phyloP scores from a whole-genome alignment of 805 yeast genomes.

The Metschnikowia similis region DNA sequence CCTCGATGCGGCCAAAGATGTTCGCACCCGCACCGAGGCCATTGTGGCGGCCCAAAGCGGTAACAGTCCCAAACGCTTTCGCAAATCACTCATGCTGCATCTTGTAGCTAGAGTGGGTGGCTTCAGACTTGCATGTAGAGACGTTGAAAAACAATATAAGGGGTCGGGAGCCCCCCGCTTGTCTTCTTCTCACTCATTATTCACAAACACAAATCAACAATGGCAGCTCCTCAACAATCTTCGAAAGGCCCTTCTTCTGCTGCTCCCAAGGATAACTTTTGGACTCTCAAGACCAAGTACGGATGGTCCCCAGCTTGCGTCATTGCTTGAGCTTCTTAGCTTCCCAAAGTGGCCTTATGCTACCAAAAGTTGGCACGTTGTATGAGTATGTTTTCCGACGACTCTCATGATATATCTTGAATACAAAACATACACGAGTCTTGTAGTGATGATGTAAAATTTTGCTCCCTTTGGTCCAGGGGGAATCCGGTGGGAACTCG shows the following conservation, averaged over 20 bases:
- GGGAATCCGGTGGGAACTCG: too few relatives aligned
- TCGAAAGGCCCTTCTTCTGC: constrained; percentile 2
- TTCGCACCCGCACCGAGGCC: too few relatives aligned
- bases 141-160: background rate
- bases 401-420: background rate
- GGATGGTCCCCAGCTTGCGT: too few relatives aligned
- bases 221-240: constrained; percentile 10
- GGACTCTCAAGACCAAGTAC: constrained; percentile 3
- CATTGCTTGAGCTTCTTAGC: too few relatives aligned
- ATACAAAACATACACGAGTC: background rate
- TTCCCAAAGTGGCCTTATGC: too few relatives aligned
- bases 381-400: background rate
- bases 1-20: too few relatives aligned
- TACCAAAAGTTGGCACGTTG: too few relatives aligned
- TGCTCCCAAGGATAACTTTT: constrained; percentile 9
- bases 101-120: background rate
- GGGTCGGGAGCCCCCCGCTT: background rate
- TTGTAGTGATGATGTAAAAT: background rate
- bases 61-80: background rate
- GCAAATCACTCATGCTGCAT: background rate
- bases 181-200: background rate
- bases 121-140: background rate
- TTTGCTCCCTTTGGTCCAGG: too few relatives aligned
- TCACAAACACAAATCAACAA: background rate
- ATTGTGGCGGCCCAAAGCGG: background rate